Evolutionary conservation across 108 stramenopile species (phyloP).

Genomic region (Skeletonema grethae): DNA sequence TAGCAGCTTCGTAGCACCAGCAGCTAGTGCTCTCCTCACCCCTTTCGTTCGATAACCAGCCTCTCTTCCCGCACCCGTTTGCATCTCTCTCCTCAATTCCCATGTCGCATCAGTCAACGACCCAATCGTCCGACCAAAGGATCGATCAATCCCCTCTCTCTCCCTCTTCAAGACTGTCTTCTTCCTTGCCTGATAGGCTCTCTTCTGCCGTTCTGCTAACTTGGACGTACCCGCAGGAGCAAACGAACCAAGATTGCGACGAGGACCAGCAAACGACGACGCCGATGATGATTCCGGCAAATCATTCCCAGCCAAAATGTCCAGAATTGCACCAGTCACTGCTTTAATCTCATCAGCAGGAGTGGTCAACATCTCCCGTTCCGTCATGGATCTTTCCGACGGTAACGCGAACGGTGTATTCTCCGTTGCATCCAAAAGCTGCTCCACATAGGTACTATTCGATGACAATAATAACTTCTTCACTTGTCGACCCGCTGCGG

Average conservation of each 20-base stretch:
- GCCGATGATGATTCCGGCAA: slow-evolving; percentile 7
- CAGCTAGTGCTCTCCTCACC: slow-evolving; percentile 57
- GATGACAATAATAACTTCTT: slow-evolving; percentile 38
- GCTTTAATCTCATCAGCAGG: slow-evolving; percentile 73
- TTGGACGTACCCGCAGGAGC: slow-evolving; percentile 60
- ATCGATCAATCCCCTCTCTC: slow-evolving; percentile 60
- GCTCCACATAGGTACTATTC: slow-evolving; percentile 50
- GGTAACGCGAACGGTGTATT: slow-evolving; percentile 37
- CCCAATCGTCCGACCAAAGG: slow-evolving; percentile 49
- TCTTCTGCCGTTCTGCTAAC: slow-evolving; percentile 52
- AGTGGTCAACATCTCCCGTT: slow-evolving; percentile 52
- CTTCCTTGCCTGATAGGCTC: slow-evolving; percentile 69
- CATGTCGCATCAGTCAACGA: slow-evolving; percentile 71
- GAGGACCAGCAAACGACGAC: slow-evolving; percentile 15
- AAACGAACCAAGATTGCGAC: slow-evolving; percentile 51
- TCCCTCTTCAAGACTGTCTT: slow-evolving; percentile 59
- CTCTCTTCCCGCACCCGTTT: slow-evolving; percentile 58
- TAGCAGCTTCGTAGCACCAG: slow-evolving; percentile 52
- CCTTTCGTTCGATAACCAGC: slow-evolving; percentile 77
- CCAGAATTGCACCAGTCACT: slow-evolving; percentile 67
- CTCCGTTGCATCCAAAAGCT: slow-evolving; percentile 36
- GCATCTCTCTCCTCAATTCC: slow-evolving; percentile 72
- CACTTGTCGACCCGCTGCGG: slow-evolving; percentile 48
- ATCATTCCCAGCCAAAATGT: slow-evolving; percentile 58
- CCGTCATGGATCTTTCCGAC: slow-evolving; percentile 21